Base-by-base conservation (phyloP, 176 grass and related monocot species). In the Oryza meyeriana region DNA sequence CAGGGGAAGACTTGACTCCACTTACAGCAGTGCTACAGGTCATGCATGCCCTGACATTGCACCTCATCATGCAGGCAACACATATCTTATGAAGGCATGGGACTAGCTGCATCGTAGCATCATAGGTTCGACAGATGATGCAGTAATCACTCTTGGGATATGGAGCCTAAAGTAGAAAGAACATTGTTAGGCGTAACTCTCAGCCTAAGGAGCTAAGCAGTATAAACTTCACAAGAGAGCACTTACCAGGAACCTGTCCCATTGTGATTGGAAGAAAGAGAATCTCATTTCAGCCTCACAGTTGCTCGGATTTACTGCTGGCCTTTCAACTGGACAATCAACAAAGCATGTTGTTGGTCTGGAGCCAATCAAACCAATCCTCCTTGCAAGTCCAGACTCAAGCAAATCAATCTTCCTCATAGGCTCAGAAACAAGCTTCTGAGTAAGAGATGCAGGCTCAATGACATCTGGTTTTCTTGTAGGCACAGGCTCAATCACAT, bases 71-170 rank as follows among this genome's bases (percentile, higher is more conserved):
- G 79, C 90, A 92, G 27, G 77, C 79, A 76, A 82, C 86, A 72
- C 90, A 92, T 25, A 86, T 85, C 69, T 80, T 88, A 64, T 92
- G 90, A 75, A 83, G 69, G 83, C 90, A 92, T 1, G 86, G 90
- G 16, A 92, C 76, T 8, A 92, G 86, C 73, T 85, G 73, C 83
- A 92, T 75, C 0, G 32, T 30, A 31, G 83, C 86, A 71, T 86
- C 90, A 11, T 69, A 82, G 61, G 79, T 86, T 78, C 76, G 79
- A 55, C 90, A 92, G 31, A 92, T 74, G 64, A 92, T 83, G 83
- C 90, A 88, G 79, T 44, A 86, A 36, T 78, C 79, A 74, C 41
- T 72, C 83, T 79, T 81, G 74, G 89, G 57, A 81, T 77, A 29
- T 78, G 85, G 69, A 81, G 77, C 65, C 85, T 91, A 57, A 62